These are phyloP conservation scores for Kregervanrija pseudodelftensis DNA, from an alignment of 805 yeast genomes.

Conservation along the genomic window DNA sequence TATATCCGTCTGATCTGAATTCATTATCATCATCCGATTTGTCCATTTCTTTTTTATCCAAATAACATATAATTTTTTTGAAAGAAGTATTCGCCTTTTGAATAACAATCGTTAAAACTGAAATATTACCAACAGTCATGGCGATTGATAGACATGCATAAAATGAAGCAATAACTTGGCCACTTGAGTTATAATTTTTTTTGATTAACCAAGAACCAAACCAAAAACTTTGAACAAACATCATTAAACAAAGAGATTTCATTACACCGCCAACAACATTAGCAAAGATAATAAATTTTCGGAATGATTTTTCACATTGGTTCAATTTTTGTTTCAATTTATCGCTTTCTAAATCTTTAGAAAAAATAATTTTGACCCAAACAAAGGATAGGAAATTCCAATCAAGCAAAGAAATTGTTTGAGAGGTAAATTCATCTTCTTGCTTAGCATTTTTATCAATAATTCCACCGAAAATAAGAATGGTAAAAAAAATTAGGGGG, in stretches of 20 bases:
- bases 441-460: constrained; percentile 40
- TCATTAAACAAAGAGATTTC: constrained; percentile 51
- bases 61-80: constrained; percentile 36
- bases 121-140: constrained; percentile 44
- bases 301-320: constrained; percentile 32
- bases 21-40: constrained; percentile 1
- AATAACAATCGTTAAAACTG: constrained; percentile 51
- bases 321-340: constrained; percentile 31
- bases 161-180: constrained; percentile 74
- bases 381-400: constrained; percentile 62
- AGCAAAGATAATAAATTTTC: constrained; percentile 38
- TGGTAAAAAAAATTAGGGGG: constrained; percentile 54
- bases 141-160: constrained; percentile 75
- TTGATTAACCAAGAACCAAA: constrained; percentile 70
- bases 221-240: constrained; percentile 92
- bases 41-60: constrained; percentile 18
- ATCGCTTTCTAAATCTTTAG: constrained; percentile 44
- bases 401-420: constrained; percentile 53
- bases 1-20: constrained; percentile 5
- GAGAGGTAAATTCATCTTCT: constrained; percentile 53
- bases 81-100: constrained; percentile 73
- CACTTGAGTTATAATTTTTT: constrained; percentile 42
- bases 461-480: constrained; percentile 42
- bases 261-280: constrained; percentile 51
- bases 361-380: constrained; percentile 55